These are phyloP conservation scores for Suillus paluster DNA, from an alignment of 768 basidiomycete species.

Conservation along the genomic window DNA sequence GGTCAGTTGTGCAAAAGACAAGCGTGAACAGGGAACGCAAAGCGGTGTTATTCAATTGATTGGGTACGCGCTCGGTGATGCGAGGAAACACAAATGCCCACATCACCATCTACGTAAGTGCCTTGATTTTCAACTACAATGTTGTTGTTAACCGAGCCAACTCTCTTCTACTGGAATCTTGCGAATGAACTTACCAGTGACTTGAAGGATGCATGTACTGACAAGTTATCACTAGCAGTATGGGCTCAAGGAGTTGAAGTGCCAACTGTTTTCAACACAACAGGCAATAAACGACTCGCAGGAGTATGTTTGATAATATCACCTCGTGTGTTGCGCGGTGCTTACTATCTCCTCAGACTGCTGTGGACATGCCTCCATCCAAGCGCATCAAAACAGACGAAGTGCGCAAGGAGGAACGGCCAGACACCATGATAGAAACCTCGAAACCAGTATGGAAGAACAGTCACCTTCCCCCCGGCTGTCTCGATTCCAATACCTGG, in stretches of 20 bases:
- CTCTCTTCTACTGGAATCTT: conserved; percentile 7
- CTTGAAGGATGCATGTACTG: not conserved
- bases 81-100: not conserved
- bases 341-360: not conserved
- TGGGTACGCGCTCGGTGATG: too few relatives aligned
- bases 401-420: not conserved
- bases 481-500: not conserved
- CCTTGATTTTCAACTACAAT: conserved; percentile 3
- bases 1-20: not conserved
- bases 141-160: conserved; percentile 9
- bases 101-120: not conserved
- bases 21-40: not conserved
- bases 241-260: not conserved
- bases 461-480: not conserved
- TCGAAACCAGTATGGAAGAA: not conserved
- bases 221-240: not conserved
- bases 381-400: not conserved
- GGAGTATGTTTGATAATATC: not conserved
- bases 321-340: not conserved
- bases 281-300: not conserved
- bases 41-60: too few relatives aligned
- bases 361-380: not conserved
- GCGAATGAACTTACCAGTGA: not conserved
- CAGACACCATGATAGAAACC: not conserved
- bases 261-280: too few relatives aligned